Evolutionary conservation across 768 basidiomycete genomes (phyloP), one percentile per base, ranked within the genome.

Genomic region (Podaxis sp.): DNA sequence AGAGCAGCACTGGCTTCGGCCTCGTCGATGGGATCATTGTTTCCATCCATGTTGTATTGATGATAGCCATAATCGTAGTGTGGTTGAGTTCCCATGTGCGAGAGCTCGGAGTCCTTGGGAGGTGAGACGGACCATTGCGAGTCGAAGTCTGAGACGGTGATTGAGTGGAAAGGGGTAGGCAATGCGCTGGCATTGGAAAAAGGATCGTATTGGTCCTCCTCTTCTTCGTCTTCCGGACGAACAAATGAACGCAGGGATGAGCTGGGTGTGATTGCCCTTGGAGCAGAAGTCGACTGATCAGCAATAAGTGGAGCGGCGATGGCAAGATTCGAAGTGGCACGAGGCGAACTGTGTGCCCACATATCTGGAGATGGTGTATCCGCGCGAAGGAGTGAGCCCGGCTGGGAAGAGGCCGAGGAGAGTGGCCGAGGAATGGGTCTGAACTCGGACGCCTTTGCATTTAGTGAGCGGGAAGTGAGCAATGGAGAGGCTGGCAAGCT

Each of bases 291-390:
- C 3, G 76, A 78, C 63, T 83, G 84, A 64, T 93, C 92, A 52
- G 92, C 90, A 51, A 95, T 82, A 24, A 97, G 80, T 4, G 95
- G 95, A 0, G 93, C 91, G 7, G 95, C 95, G 64, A 96, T 95
- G 39, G 95, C 95, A 8, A 97, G 83, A 71, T 94, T 96, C 13
- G 91, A 91, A 1, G 87, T 85, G 0, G 87, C 86, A 64, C 91
- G 82, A 36, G 82, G 82, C 44, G 84, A 85, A 68, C 78, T 83
- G 72, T 92, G 92, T 2, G 92, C 86, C 94, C 95, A 96, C 58
- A 94, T 73, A 78, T 96, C 95, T 12, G 92, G 92, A 6, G 92
- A 92, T n/a, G 92, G 89, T 1, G 92, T 93, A 63, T 93, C 91
- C 8, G 86, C 85, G 48, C 92, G 81, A 15, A 77, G 77, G 64